Base-by-base conservation (phyloP, 345 rosid genomes). In the Salix dunnii region DNA sequence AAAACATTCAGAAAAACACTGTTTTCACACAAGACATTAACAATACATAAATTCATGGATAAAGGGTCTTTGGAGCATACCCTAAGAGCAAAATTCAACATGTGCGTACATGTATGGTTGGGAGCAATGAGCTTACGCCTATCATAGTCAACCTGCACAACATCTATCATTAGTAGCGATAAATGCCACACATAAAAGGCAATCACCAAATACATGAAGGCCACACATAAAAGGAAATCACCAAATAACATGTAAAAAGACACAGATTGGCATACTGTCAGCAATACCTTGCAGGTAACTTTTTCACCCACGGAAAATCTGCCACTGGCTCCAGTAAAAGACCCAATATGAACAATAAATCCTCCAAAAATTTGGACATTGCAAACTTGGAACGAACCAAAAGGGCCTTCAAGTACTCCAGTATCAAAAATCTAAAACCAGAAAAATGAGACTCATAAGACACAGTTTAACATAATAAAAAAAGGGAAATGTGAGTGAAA, bases 51-150 rank as follows among this genome's bases (percentile, higher is more conserved):
- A 60, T 65, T 28, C 25, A 71, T 30, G 23, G 16, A 49, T 13
- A 8, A 42, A 20, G 53, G 33, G 40, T 58, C 46, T 13, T 3
- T 16, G 6, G 33, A 73, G 70, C 80, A 71, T 89, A 92, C 98
- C 94, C 91, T 87, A 33, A 96, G 92, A 81, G 99, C 98, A 74
- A 87, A 96, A 84, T 96, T 96, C 88, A 96, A 77, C 99, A 94
- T 96, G 78, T 96, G 98, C 1, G 98, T 94, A 76, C 97, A 96
- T 46, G 98, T 96, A 83, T 96, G 99, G 78, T 94, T 94, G 20
- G 99, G 98, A 58, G 99, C 98, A 43, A 96, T 90, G 74, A 90
- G 93, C 51, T 80, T 89, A 78, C 98, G 96, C 79, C 99, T 88
- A 23, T 87, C 89, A 79, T 94, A 96, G 80, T 96, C 98, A 86